These are phyloP conservation scores for Aspergillus neotritici DNA, from an alignment of 2,329 filamentous ascomycete genomes.

Conservation along the genomic window DNA sequence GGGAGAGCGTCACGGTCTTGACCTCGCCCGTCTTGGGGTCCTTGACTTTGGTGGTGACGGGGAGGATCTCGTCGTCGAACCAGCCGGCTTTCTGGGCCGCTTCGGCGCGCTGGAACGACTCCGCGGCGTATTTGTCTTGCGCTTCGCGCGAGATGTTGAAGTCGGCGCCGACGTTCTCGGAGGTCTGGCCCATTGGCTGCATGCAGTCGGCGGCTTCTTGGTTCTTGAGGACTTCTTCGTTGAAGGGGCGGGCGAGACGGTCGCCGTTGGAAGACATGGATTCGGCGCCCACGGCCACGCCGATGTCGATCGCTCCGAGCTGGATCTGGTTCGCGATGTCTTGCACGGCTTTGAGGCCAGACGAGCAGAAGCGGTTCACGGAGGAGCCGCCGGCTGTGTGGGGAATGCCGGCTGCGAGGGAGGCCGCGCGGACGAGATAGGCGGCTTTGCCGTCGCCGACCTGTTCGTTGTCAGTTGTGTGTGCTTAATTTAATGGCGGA, in stretches of 20 bases:
- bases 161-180: constrained; percentile 88
- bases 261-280: constrained; percentile 75
- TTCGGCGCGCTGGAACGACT: constrained; percentile 84
- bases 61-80: constrained; percentile 91
- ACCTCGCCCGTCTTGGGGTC: constrained; percentile 73
- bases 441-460: constrained; percentile 79
- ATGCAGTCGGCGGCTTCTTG: constrained; percentile 80
- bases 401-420: constrained; percentile 87
- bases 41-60: constrained; percentile 76
- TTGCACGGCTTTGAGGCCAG: constrained; percentile 88
- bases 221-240: constrained; percentile 66
- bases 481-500: constrained; percentile 1
- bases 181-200: constrained; percentile 97
- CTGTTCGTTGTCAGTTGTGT: constrained; percentile 30
- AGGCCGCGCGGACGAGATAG: constrained; percentile 84
- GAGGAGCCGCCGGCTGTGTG: constrained; percentile 77
- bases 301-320: constrained; percentile 74
- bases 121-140: constrained; percentile 81
- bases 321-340: constrained; percentile 88
- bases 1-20: constrained; percentile 71
- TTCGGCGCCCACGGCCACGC: constrained; percentile 83
- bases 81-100: constrained; percentile 81
- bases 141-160: constrained; percentile 74
- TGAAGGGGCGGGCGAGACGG: constrained; percentile 65
- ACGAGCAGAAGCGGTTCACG: constrained; percentile 95